phyloP scores from a whole-genome alignment of 2,329 filamentous ascomycete genomes.

The Davidsoniella australis region DNA sequence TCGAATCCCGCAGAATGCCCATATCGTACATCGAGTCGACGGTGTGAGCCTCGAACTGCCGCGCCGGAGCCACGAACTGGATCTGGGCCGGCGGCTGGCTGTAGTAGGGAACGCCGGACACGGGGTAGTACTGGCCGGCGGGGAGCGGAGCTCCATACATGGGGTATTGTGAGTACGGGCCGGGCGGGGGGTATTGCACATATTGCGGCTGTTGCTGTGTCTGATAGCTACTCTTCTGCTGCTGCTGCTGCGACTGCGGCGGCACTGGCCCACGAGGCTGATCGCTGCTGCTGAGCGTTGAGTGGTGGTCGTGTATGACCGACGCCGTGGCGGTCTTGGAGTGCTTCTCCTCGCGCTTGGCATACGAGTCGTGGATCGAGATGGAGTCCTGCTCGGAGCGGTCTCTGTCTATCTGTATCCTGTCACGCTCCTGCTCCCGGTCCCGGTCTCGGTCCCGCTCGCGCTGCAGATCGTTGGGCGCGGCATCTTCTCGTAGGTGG shows the following conservation, averaged over 20 bases:
- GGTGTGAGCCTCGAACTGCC: background rate
- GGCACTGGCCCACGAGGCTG: background rate
- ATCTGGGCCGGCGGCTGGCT: background rate
- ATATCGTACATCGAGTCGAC: slow-evolving; percentile 6
- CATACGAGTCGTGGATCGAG: no score
- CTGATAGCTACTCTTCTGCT: background rate
- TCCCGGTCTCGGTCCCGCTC: no score
- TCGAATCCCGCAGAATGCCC: background rate
- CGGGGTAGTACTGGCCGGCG: background rate
- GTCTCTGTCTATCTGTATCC: no score
- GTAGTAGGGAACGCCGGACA: background rate
- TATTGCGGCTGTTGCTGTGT: background rate
- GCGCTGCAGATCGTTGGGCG: background rate
- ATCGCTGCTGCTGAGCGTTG: background rate
- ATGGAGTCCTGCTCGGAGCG: no score
- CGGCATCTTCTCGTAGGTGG: background rate
- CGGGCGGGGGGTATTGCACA: background rate
- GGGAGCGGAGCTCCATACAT: background rate
- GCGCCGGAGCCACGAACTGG: background rate
- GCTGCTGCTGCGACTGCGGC: background rate
- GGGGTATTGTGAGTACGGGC: background rate
- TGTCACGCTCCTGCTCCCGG: no score
- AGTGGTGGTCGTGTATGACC: background rate
- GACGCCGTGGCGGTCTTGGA: no score
- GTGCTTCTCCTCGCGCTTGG: no score